A percentile compares a stretch with the other conserved stretches of the same genome.
These are phyloP conservation scores for Lichtheimia hyalospora DNA, from an alignment of 371 early-diverging fungal genomes.

Conservation along the genomic window DNA sequence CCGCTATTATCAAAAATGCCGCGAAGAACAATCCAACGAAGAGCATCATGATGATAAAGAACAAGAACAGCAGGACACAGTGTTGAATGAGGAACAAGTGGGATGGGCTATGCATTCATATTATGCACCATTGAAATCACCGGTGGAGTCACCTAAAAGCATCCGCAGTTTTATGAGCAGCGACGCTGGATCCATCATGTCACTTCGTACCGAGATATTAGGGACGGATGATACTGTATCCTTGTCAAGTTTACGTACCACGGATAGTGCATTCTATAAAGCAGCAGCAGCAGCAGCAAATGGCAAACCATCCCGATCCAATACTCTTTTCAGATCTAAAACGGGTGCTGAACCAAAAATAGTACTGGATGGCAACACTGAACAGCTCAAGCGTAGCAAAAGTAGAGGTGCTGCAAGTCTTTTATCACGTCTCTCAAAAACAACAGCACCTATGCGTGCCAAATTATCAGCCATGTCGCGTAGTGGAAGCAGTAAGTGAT, in stretches of 20 bases:
- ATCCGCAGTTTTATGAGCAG: conserved; percentile 17
- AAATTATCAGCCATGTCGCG: conserved; percentile 42
- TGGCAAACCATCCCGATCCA: conserved; percentile 13
- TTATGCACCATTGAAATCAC: conserved; percentile 26
- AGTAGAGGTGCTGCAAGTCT: conserved; percentile 23
- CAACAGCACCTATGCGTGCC: conserved; percentile 51
- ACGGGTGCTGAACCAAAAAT: conserved; percentile 33
- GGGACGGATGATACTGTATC: conserved; percentile 18
- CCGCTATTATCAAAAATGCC: conserved; percentile 35
- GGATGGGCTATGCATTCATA: conserved; percentile 18
- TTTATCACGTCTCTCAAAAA: conserved; percentile 38
- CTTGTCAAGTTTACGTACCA: conserved; percentile 15
- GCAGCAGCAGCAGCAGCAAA: conserved; percentile 3
- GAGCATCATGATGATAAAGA: neutral
- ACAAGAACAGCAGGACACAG: neutral
- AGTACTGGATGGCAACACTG: conserved; percentile 19
- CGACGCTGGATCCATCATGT: conserved; percentile 25
- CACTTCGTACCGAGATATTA: conserved; percentile 23
- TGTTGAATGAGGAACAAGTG: conserved; percentile 9
- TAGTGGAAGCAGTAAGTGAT: conserved; percentile 23
- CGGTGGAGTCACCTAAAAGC: conserved; percentile 18
- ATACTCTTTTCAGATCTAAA: conserved; percentile 26
- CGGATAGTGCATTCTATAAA: conserved; percentile 16
- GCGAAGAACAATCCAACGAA: conserved; percentile 4
- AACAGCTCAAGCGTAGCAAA: conserved; percentile 12